Conservation (phyloP, 805 yeast species). For the Saccharomyces paradoxus region DNA sequence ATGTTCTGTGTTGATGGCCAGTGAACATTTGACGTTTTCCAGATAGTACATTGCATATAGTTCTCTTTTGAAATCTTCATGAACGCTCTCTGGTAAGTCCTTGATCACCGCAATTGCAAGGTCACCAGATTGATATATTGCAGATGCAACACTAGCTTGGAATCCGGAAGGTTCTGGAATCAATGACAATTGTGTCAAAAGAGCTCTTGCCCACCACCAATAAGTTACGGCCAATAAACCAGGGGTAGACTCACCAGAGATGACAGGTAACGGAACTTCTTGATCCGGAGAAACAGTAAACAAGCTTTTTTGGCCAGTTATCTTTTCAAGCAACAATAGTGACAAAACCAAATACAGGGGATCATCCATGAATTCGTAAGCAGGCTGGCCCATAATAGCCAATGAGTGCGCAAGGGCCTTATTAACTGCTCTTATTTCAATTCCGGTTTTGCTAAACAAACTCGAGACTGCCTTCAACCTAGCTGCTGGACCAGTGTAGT, state of each 20-base stretch:
- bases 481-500: constrained; percentile 75
- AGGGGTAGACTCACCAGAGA: constrained; percentile 21
- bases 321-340: constrained; percentile 36
- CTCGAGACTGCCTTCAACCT: constrained; percentile 31
- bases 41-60: constrained; percentile 45
- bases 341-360: constrained; percentile 41
- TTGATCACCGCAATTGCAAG: constrained; percentile 22
- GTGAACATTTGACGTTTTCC: constrained; percentile 58
- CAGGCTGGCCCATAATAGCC: constrained; percentile 57
- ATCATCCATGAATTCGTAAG: constrained; percentile 52
- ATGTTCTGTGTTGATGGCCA: constrained; percentile 59
- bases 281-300: constrained; percentile 12
- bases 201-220: constrained; percentile 74
- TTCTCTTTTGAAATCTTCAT: constrained; percentile 29
- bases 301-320: constrained; percentile 31
- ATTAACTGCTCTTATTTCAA: constrained; percentile 9
- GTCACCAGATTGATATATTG: constrained; percentile 26
- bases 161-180: constrained; percentile 53
- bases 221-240: constrained; percentile 40
- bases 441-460: constrained; percentile 14
- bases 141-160: constrained; percentile 31
- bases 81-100: constrained; percentile 20
- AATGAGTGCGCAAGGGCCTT: constrained; percentile 31
- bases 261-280: constrained; percentile 13
- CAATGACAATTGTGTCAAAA: constrained; percentile 57